Conservation (phyloP, 208 protist species). For the Trypanosoma theileri region DNA sequence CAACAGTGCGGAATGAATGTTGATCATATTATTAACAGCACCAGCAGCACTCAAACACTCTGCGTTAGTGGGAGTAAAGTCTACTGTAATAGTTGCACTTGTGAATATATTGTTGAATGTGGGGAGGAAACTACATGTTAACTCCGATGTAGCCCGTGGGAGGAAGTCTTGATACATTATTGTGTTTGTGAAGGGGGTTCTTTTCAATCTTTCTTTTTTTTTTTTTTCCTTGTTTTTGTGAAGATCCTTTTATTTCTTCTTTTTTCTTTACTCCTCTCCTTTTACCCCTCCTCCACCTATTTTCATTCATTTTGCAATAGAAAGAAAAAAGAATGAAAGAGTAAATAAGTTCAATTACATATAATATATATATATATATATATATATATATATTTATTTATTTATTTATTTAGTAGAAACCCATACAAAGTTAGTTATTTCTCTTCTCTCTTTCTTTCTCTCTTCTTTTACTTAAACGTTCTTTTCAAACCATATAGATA, state of each 20-base stretch:
- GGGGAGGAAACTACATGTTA: constrained; percentile 10
- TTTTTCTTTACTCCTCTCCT: neutral
- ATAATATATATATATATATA: neutral
- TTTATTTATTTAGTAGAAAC: no score
- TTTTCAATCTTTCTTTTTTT: neutral
- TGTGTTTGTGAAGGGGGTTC: neutral
- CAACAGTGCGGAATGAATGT: neutral
- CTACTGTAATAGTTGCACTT: constrained; percentile 20
- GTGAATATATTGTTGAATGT: constrained; percentile 13
- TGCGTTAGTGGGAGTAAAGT: constrained; percentile 3
- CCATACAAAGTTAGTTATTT: neutral
- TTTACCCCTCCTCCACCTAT: neutral
- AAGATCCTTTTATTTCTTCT: neutral
- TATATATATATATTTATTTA: neutral
- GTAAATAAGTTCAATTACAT: neutral
- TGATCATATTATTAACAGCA: no score
- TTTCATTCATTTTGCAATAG: neutral
- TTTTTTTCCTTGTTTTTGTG: neutral
- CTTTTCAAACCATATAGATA: neutral
- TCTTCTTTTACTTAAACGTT: neutral
- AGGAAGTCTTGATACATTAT: neutral
- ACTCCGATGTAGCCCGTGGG: constrained; percentile 6
- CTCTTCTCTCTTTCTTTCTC: neutral
- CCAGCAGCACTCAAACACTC: no score
- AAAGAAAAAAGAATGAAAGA: constrained; percentile 13